Evolutionary conservation across 495 filamentous ascomycete genomes (phyloP).

Genomic region (Rusavskia elegans): DNA sequence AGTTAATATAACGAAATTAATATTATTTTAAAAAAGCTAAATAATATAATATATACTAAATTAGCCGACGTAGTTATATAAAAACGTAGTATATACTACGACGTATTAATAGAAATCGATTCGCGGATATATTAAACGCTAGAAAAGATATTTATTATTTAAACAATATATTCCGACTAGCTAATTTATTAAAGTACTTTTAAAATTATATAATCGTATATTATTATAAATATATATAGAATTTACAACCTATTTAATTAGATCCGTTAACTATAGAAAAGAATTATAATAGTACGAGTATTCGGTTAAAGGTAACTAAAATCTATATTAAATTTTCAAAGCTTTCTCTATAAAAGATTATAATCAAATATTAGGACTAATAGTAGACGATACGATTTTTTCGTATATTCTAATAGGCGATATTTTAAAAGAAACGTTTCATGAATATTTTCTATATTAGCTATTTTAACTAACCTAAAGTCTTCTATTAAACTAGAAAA

Average conservation of each 20-base stretch:
- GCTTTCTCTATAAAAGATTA: conserved; percentile 26
- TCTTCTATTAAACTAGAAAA: conserved; percentile 41
- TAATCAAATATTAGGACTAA: conserved; percentile 43
- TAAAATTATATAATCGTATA: conserved; percentile 37
- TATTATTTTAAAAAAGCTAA: conserved; percentile 31
- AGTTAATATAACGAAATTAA: conserved; percentile 13
- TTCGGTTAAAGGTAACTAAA: conserved; percentile 34
- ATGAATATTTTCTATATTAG: conserved; percentile 26
- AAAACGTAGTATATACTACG: conserved; percentile 37
- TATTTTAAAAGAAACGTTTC: conserved; percentile 34
- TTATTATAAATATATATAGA: conserved; percentile 25
- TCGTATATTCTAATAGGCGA: conserved; percentile 54
- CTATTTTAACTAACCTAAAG: conserved; percentile 25
- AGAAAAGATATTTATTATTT: conserved; percentile 23
- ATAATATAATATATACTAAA: conserved; percentile 11
- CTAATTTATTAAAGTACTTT: conserved; percentile 37
- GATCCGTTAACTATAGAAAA: conserved; percentile 50
- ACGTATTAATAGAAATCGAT: conserved; percentile 43
- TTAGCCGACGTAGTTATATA: conserved; percentile 41
- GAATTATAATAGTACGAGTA: conserved; percentile 41
- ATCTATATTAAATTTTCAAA: conserved; percentile 41
- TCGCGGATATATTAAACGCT: conserved; percentile 28
- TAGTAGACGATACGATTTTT: conserved; percentile 20
- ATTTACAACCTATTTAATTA: conserved; percentile 53
- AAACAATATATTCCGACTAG: conserved; percentile 23